phyloP scores from a whole-genome alignment of 208 protist species.

The Leishmania aethiopica region DNA sequence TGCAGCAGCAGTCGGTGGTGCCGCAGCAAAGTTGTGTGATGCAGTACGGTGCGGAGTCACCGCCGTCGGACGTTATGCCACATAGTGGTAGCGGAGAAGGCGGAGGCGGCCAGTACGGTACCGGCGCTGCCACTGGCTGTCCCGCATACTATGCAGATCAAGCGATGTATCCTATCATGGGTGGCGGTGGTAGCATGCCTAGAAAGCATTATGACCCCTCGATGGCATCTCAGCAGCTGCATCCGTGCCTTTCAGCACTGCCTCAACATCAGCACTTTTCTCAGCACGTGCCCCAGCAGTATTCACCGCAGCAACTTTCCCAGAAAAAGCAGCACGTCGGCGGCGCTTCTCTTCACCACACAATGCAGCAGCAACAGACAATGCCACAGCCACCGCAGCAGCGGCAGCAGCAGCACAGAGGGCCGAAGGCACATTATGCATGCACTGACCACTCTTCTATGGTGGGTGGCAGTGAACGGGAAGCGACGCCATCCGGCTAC shows the following conservation, averaged over 20 bases:
- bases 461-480: too few species aligned
- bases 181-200: background rate
- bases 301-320: background rate
- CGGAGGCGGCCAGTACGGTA: background rate
- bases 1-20: background rate
- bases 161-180: background rate
- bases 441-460: background rate
- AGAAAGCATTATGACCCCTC: background rate
- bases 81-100: background rate
- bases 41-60: background rate
- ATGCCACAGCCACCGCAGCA: background rate
- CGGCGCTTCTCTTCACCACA: background rate
- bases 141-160: background rate
- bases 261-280: background rate
- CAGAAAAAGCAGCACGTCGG: constrained; percentile 1
- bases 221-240: background rate
- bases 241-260: background rate
- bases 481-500: background rate
- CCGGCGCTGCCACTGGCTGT: background rate
- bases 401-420: background rate
- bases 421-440: background rate
- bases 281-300: background rate
- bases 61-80: background rate
- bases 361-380: background rate
- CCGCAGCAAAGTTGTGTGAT: background rate